phyloP scores from a whole-genome alignment of 2,329 filamentous ascomycete species.

The Colletotrichum brevisporum region DNA sequence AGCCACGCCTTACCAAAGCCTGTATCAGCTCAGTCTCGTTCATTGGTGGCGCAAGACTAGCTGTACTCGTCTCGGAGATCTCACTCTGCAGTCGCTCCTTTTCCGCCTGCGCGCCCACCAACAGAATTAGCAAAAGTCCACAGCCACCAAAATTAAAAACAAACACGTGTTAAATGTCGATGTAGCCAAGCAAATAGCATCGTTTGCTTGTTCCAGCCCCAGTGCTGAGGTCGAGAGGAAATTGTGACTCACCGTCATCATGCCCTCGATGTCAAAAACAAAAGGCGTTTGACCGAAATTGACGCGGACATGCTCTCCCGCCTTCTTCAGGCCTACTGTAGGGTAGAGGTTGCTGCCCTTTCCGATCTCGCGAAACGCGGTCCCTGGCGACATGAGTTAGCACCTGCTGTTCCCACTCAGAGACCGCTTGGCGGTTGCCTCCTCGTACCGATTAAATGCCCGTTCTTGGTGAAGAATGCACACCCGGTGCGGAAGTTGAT shows the following conservation, averaged over 20 bases:
- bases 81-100: slow-evolving; percentile 65
- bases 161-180: neutral
- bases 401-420: slow-evolving; percentile 24
- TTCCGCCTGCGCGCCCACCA: slow-evolving; percentile 49
- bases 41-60: slow-evolving; percentile 72
- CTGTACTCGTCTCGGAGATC: slow-evolving; percentile 72
- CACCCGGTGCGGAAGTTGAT: slow-evolving; percentile 75
- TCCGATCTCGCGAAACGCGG: slow-evolving; percentile 77
- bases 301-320: slow-evolving; percentile 71
- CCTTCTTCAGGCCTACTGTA: slow-evolving; percentile 74
- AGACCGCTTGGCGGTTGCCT: neutral
- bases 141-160: neutral
- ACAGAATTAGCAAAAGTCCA: slow-evolving; percentile 28
- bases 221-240: neutral
- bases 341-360: slow-evolving; percentile 70
- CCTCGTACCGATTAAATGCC: slow-evolving; percentile 65
- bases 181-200: too few relatives aligned
- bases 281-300: slow-evolving; percentile 85
- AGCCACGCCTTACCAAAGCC: slow-evolving; percentile 70
- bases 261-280: slow-evolving; percentile 89
- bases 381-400: slow-evolving; percentile 62
- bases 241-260: slow-evolving; percentile 76
- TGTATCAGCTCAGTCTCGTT: slow-evolving; percentile 86
- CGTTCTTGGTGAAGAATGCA: slow-evolving; percentile 80
- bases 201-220: too few relatives aligned